Evolutionary conservation across 257 asterid genomes (phyloP).

Genomic region (Nicotiana undulata): DNA sequence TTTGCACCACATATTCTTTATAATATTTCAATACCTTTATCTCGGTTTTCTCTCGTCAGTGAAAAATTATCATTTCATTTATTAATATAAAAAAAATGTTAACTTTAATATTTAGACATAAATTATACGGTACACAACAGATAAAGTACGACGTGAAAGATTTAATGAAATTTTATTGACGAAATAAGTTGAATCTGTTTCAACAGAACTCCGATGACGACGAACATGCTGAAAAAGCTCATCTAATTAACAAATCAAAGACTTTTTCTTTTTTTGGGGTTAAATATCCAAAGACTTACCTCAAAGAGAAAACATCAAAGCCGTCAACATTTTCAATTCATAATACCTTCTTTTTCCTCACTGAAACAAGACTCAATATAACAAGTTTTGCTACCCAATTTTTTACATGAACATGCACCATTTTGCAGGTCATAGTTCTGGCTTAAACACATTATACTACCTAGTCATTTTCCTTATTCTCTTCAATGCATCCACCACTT

Average conservation of each 20-base stretch:
- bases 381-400: neutral
- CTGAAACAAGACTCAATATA: neutral
- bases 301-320: neutral
- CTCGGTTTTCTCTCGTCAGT: neutral
- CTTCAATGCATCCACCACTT: constrained; percentile 12
- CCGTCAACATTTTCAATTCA: neutral
- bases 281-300: neutral
- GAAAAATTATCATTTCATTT: neutral
- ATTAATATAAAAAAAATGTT: too few relatives aligned
- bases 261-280: neutral
- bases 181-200: neutral
- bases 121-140: too few relatives aligned
- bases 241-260: constrained; percentile 13
- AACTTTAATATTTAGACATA: too few relatives aligned
- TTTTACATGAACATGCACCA: neutral
- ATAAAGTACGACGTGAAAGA: neutral
- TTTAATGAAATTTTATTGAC: neutral
- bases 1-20: neutral
- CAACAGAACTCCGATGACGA: neutral
- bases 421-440: neutral
- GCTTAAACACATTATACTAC: constrained; percentile 14
- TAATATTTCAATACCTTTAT: too few relatives aligned
- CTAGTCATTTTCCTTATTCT: constrained; percentile 19
- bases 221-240: constrained; percentile 32
- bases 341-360: neutral